Percentiles rank a stretch among this genome's conserved stretches.
These are phyloP conservation scores for Jackrogersella minutella DNA, from an alignment of 495 filamentous ascomycete species.

Conservation along the genomic window DNA sequence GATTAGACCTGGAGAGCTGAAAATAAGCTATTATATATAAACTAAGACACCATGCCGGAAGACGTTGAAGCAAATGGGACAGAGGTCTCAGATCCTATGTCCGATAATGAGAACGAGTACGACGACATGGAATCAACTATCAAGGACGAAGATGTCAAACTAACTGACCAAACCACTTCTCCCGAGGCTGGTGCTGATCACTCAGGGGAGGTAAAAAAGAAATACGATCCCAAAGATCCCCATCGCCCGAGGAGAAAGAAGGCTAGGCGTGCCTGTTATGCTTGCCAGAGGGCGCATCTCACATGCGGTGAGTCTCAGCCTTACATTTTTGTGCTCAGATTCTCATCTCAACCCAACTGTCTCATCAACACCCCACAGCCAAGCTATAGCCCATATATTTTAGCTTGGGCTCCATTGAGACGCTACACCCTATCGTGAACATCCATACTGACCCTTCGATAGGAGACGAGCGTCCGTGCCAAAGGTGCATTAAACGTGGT, in stretches of 20 bases:
- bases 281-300: constrained; percentile 95
- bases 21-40: constrained; percentile 53
- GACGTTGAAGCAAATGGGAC: constrained; percentile 53
- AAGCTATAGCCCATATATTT: constrained; percentile 16
- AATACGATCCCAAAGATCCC: constrained; percentile 82
- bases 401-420: constrained; percentile 24
- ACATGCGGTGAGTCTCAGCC: constrained; percentile 85
- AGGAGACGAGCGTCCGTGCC: constrained; percentile 86
- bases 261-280: constrained; percentile 92
- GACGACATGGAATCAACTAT: constrained; percentile 52
- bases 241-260: constrained; percentile 91
- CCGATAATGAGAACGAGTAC: constrained; percentile 63
- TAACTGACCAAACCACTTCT: constrained; percentile 60
- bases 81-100: constrained; percentile 63
- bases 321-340: constrained; percentile 29
- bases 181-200: constrained; percentile 54
- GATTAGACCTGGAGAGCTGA: constrained; percentile 27
- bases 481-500: constrained; percentile 91
- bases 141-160: constrained; percentile 67
- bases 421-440: constrained; percentile 1
- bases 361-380: constrained; percentile 33
- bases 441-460: constrained; percentile 31
- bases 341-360: constrained; percentile 32
- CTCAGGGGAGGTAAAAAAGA: constrained; percentile 62
- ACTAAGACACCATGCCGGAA: constrained; percentile 57